Percentiles rank a stretch among this genome's conserved stretches.
Conservation (phyloP, 805 yeast species). For the Brettanomyces naardenensis region DNA sequence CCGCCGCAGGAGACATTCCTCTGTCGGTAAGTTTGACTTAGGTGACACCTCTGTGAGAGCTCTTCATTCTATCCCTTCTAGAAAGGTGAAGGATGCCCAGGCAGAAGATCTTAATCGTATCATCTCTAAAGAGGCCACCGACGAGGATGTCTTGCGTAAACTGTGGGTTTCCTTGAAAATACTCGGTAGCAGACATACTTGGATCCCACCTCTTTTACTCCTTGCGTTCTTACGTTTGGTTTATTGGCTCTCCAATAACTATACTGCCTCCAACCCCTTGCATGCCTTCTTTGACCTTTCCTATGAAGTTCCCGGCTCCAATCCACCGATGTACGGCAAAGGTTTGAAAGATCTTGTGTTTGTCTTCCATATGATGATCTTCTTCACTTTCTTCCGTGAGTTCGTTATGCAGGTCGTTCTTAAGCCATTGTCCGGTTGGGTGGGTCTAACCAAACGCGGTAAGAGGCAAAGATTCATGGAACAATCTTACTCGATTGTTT, state of each 20-base stretch:
- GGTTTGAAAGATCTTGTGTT: conserved; percentile 79
- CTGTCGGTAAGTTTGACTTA: conserved; percentile 65
- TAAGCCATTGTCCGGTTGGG: conserved; percentile 55
- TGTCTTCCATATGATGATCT: conserved; percentile 71
- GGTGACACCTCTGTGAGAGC: conserved; percentile 70
- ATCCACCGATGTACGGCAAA: conserved; percentile 64
- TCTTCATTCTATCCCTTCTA: conserved; percentile 56
- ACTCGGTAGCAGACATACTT: conserved; percentile 51
- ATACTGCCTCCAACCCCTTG: conserved; percentile 51
- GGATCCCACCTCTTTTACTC: conserved; percentile 61
- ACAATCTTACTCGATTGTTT: conserved; percentile 78
- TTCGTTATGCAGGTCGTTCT: conserved; percentile 79
- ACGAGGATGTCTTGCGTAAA: conserved; percentile 47
- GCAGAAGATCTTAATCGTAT: conserved; percentile 20
- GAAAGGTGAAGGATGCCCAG: conserved; percentile 28
- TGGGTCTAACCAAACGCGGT: conserved; percentile 43
- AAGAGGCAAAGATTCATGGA: conserved; percentile 83
- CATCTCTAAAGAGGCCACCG: conserved; percentile 27
- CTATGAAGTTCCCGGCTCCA: conserved; percentile 52
- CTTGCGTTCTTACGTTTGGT: conserved; percentile 32
- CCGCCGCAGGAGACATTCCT: conserved; percentile 33
- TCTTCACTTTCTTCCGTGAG: conserved; percentile 87
- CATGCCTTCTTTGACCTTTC: conserved; percentile 59
- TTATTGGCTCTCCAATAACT: conserved; percentile 50
- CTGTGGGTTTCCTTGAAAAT: conserved; percentile 53